Percentiles rank a stretch among this genome's conserved stretches.
These are phyloP conservation scores for Zygoascus ofunaensis DNA, from an alignment of 805 yeast genomes.

Conservation along the genomic window DNA sequence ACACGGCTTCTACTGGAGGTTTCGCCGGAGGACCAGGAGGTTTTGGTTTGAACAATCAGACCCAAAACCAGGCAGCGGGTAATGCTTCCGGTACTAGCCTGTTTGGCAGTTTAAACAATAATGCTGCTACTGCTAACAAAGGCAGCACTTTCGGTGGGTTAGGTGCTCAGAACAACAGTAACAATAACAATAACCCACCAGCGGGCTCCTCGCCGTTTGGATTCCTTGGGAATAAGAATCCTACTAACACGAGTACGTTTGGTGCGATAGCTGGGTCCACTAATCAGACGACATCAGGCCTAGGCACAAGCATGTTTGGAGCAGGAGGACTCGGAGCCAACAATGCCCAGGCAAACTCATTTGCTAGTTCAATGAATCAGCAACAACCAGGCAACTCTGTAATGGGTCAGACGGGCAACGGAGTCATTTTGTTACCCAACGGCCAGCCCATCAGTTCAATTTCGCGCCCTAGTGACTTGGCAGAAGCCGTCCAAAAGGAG, in stretches of 20 bases:
- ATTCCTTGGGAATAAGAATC: neutral
- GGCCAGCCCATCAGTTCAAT: constrained; percentile 1
- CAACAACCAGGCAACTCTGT: neutral
- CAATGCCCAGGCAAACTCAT: constrained; percentile 4
- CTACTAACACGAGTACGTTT: constrained; percentile 1
- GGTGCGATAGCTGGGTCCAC: neutral
- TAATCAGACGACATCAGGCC: constrained; percentile 1
- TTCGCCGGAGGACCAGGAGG: neutral
- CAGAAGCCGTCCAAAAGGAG: constrained; percentile 43
- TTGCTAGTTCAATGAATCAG: neutral
- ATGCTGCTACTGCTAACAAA: constrained; percentile 1
- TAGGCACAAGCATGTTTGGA: neutral
- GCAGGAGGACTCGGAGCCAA: neutral
- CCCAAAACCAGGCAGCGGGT: constrained; percentile 1
- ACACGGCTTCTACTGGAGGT: neutral
- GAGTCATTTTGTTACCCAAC: neutral
- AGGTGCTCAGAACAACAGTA: neutral
- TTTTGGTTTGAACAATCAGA: too few relatives aligned
- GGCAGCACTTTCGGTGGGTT: constrained; percentile 29
- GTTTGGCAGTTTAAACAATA: constrained; percentile 20
- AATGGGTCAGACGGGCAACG: neutral
- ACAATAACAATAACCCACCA: neutral
- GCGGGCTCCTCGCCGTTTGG: neutral
- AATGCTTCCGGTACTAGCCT: constrained; percentile 22
- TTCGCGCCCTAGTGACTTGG: constrained; percentile 45